These are phyloP conservation scores for Fusarium heterosporum DNA, from an alignment of 2,329 filamentous ascomycete genomes.

Conservation along the genomic window DNA sequence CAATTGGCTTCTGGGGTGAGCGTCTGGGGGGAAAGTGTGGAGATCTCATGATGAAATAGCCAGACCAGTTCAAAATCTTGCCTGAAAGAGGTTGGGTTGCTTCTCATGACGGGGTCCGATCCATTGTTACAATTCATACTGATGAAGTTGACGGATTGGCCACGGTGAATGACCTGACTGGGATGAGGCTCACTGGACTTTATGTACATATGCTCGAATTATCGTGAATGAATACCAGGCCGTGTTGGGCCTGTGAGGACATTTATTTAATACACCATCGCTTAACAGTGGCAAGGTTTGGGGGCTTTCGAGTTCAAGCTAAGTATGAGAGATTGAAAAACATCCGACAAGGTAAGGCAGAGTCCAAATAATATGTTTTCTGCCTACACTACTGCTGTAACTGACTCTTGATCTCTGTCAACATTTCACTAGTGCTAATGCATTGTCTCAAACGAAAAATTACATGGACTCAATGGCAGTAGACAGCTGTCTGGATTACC, in stretches of 20 bases:
- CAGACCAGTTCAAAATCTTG: background rate
- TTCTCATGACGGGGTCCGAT: background rate
- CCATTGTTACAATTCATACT: background rate
- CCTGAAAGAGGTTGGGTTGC: background rate
- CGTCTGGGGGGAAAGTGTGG: slow-evolving; percentile 33
- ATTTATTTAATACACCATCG: too few species aligned
- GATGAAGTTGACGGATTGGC: background rate
- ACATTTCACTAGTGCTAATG: slow-evolving; percentile 37
- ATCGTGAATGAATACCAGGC: slow-evolving; percentile 22
- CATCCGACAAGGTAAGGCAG: too few species aligned
- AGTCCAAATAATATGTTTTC: too few species aligned
- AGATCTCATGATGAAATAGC: slow-evolving; percentile 23
- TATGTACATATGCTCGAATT: slow-evolving; percentile 1
- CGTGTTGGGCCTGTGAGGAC: too few species aligned
- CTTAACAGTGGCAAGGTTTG: too few species aligned
- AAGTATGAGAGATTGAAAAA: too few species aligned
- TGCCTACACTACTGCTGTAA: too few species aligned
- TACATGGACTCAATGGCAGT: slow-evolving; percentile 32
- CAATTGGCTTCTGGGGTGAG: slow-evolving; percentile 5
- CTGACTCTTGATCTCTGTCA: slow-evolving; percentile 33
- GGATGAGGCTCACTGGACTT: slow-evolving; percentile 1
- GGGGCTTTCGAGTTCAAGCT: too few species aligned
- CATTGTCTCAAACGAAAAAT: slow-evolving; percentile 33
- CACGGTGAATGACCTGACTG: slow-evolving; percentile 10
- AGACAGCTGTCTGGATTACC: slow-evolving; percentile 32